Base-by-base conservation (phyloP, 352 stramenopile species). In the Globisporangium polare region DNA sequence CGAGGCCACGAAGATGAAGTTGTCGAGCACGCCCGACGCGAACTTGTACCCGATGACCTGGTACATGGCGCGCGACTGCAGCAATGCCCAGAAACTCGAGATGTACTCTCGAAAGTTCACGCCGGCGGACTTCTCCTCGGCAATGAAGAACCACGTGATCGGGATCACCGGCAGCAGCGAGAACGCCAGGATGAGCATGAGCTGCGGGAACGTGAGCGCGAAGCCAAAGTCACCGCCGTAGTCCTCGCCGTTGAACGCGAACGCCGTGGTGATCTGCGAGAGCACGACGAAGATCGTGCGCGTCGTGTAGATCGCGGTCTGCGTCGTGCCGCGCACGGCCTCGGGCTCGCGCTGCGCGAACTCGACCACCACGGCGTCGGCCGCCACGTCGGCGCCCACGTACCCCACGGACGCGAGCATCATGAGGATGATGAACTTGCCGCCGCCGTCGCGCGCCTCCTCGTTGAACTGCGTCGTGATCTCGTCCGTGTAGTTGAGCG, bases 341-440 rank as follows among this genome's bases (percentile, higher is more conserved):
- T 63, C 43, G 18, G 66, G 66, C 41, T 73, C 66, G 33, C 66
- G 66, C 39, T 73, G 66, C 5, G 66, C 66, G 13, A 63, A 63
- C 43, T 73, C 59, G 52, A 73, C 66, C 20, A 70, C 63, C 22
- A 69, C 37, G n/a, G 35, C 66, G 24, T 70, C 66, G 49, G 54
- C 54, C 22, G 54, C 54, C 6, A 60, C 54, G 12, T 49, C 54
- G 2, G 54, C 68, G 20, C 58, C 45, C 37, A 77, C 58, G 60
- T 75, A 77, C 4, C 67, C 70, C 33, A 77, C 41, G 0, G 67
- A 39, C 5, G 65, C 58, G n/a, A 77, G 59, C 61, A 73, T 70
- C 67, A 73, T 74, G 39, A 77, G 54, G 31, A 77, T 60, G 46
- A 69, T 66, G 50, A 67, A 76, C n/a, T 62, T 60, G 17, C 60